Base-by-base conservation (phyloP, 345 rosid species). In the Gossypium mustelinum region DNA sequence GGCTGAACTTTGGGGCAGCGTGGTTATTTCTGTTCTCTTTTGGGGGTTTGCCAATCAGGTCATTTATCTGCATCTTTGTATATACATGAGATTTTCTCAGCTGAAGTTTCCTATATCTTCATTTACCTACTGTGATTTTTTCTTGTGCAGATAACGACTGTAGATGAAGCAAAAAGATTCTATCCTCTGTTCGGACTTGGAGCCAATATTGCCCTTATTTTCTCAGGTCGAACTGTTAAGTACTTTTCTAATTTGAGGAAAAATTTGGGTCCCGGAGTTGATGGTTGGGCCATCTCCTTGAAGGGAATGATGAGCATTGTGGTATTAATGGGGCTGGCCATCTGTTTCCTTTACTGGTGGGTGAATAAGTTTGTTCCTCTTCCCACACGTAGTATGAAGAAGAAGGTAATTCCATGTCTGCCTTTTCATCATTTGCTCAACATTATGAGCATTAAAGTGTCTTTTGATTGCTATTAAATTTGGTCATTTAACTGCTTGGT, bases 11-110 rank as follows among this genome's bases (percentile, higher is more conserved):
- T 94, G 98, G 97, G 98, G 98, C 27, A 94, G 98, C 48, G 98
- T 94, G 43, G 98, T 94, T 47, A 70, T 94, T 73, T 94, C 98
- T 22, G 98, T 94, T 80, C 90, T 92, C 29, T 94, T 94, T 70
- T 94, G 98, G 98, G 98, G 98, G 11, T 88, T 92, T 70, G 98
- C 98, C 51, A 94, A 94, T 88, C 98, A 94, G 97, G 98, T 92
- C 69, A 81, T 59, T 20, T 70, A 61, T 72, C 66, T 62, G 45
- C 69, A n/a, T 65, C 3, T 9, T 43, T 41, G 48, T n/a, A 1
- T 66, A 11, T 39, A 64, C 18, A 64, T 39, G 68, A 25, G 41
- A 34, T 34, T 34, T 34, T 34, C 41, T 67, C n/a, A 20, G 54
- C 71, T 5, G 45, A 44, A 20, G 18, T 22, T 12, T 51, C n/a